Conservation (phyloP, 2,329 filamentous ascomycete genomes). For the Bipolaris zeicola region DNA sequence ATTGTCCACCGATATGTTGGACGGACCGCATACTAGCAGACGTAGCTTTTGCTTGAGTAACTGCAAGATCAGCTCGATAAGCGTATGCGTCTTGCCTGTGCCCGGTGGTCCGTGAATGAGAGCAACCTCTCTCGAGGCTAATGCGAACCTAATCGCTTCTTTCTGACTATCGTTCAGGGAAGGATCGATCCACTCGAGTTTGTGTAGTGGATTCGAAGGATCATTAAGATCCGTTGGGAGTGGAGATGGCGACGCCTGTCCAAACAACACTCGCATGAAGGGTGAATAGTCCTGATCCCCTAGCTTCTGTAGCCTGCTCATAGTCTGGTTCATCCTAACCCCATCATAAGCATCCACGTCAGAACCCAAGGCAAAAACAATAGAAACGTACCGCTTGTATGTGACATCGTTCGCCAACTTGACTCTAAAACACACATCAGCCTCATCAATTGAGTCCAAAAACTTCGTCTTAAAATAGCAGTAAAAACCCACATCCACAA, state of each 20-base stretch:
- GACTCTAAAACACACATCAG: slow-evolving; percentile 56
- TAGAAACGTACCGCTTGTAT: slow-evolving; percentile 60
- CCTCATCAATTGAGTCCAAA: slow-evolving; percentile 3
- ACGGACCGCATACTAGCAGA: slow-evolving; percentile 92
- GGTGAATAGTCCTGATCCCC: slow-evolving; percentile 60
- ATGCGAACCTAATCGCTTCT: slow-evolving; percentile 75
- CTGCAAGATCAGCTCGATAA: slow-evolving; percentile 95
- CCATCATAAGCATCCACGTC: slow-evolving; percentile 19
- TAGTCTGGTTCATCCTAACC: slow-evolving; percentile 66
- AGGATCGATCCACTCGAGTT: slow-evolving; percentile 61
- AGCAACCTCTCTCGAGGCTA: slow-evolving; percentile 80
- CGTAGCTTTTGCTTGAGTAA: slow-evolving; percentile 74
- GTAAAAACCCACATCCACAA: slow-evolving; percentile 61
- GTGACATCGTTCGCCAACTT: slow-evolving; percentile 71
- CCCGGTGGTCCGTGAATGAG: slow-evolving; percentile 95
- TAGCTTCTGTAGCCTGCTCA: slow-evolving; percentile 63
- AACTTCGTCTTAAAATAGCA: not conserved
- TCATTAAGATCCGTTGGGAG: slow-evolving; percentile 53
- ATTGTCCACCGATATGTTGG: slow-evolving; percentile 97
- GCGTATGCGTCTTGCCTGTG: slow-evolving; percentile 94
- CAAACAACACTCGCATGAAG: slow-evolving; percentile 66
- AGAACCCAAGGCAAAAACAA: slow-evolving; percentile 1
- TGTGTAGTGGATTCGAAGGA: slow-evolving; percentile 47
- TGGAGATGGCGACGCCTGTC: slow-evolving; percentile 60
- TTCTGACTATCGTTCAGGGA: slow-evolving; percentile 66